Evolutionary conservation across 495 filamentous ascomycete genomes (phyloP), one percentile per base, ranked within the genome.

Genomic region (Xylaria sp.): DNA sequence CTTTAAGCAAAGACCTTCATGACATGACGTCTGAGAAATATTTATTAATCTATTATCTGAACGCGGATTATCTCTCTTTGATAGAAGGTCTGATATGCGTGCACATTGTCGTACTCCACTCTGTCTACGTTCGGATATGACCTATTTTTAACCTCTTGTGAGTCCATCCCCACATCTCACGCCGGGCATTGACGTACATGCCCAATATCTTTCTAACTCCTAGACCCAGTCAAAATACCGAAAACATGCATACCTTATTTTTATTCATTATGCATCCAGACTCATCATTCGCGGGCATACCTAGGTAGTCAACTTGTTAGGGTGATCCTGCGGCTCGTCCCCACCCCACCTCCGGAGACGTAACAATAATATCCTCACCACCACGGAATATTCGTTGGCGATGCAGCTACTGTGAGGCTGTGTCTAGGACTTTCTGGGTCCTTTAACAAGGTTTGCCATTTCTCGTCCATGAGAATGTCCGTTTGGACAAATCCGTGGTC

Each of bases 141-240:
- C 59, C 68, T 70, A 70, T 70, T 70, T 70, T 70, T 70, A 70
- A 63, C 63, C 37, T 26, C 44, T 8, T 55, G n/a, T 5, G n/a
- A 70, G 52, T 40, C 52, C 52, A 41, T 68, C 46, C 37, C 29
- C 44, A 19, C 31, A 55, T 37, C n/a, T 44, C 24, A 55, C 24
- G 29, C 59, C 68, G 24, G 31, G 33, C 58, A 63, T 70, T 15
- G 31, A 70, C 46, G 31, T 15, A 53, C 55, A 52, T 3, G 12
- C 19, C 50, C 14, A 53, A 41, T 55, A 24, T 44, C 35, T n/a
- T 15, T 46, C 37, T 24, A 21, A 48, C 8, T 48, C 43, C 33
- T 33, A 52, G 15, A 29, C n/a, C 33, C 43, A 61, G 33, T 63
- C 46, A 48, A 55, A 41, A 52, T 44, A 53, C 41, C 48, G 19